phyloP scores from a whole-genome alignment of 2,329 filamentous ascomycete species.

The Diaporthe vexans region DNA sequence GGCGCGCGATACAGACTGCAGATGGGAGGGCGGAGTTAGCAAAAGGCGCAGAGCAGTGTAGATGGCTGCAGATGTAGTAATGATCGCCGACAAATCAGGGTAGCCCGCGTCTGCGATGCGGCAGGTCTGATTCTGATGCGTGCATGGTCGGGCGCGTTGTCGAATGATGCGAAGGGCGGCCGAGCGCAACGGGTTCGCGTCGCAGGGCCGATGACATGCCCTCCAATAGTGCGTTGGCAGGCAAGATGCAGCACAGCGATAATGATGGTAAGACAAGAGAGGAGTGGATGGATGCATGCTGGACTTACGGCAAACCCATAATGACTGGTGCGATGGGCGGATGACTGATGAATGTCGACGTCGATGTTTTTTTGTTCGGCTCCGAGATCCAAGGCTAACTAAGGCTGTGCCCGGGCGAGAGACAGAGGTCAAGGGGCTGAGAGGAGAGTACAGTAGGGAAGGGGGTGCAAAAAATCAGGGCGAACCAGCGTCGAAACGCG shows the following conservation, averaged over 20 bases:
- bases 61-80: neutral
- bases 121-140: constrained; percentile 4
- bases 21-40: constrained; percentile 18
- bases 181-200: constrained; percentile 14
- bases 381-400: constrained; percentile 30
- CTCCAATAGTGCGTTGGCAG: neutral
- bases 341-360: constrained; percentile 14
- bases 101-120: constrained; percentile 23
- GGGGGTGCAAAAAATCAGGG: constrained; percentile 14
- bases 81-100: constrained; percentile 6
- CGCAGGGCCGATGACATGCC: neutral
- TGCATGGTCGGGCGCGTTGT: neutral
- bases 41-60: neutral
- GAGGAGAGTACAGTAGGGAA: neutral
- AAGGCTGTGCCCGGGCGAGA: neutral
- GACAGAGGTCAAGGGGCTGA: neutral
- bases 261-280: neutral
- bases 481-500: constrained; percentile 32
- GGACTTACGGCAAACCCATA: constrained; percentile 42
- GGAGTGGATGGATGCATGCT: neutral
- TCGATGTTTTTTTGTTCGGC: constrained; percentile 14
- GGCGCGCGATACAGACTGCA: constrained; percentile 51
- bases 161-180: neutral
- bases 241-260: neutral
- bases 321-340: constrained; percentile 8